phyloP scores from a whole-genome alignment of 371 early-diverging fungal species.

The Mycotypha africana region DNA sequence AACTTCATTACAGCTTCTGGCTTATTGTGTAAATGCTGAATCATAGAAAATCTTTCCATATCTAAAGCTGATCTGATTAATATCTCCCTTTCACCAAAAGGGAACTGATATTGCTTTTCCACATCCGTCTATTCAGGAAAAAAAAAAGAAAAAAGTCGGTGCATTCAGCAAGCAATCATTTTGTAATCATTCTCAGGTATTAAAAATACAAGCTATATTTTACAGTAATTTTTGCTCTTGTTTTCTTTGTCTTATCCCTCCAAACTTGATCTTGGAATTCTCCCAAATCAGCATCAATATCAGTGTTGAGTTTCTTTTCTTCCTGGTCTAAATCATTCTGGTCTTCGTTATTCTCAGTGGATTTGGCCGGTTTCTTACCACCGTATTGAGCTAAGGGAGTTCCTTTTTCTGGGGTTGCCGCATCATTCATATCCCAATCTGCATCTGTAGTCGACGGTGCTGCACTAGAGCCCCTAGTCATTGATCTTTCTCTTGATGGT shows the following conservation, averaged over 20 bases:
- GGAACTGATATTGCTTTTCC: constrained; percentile 46
- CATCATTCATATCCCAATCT: constrained; percentile 3
- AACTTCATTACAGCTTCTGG: constrained; percentile 27
- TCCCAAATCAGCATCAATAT: constrained; percentile 42
- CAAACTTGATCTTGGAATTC: constrained; percentile 55
- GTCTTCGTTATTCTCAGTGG: background rate
- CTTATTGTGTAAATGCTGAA: constrained; percentile 45
- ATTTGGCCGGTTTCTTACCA: constrained; percentile 13
- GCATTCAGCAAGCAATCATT: no score
- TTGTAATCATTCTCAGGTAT: no score
- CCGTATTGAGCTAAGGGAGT: constrained; percentile 14
- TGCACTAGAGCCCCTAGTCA: constrained; percentile 18
- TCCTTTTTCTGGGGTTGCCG: constrained; percentile 4
- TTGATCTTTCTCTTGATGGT: constrained; percentile 15
- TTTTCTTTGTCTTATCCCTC: constrained; percentile 58
- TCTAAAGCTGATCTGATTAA: constrained; percentile 43
- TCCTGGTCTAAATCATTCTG: constrained; percentile 26
- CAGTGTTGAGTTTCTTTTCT: constrained; percentile 38
- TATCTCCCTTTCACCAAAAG: constrained; percentile 51
- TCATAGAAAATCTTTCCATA: constrained; percentile 50
- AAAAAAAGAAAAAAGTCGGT: background rate
- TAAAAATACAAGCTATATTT: no score
- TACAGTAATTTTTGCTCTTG: constrained; percentile 48
- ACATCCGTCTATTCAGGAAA: constrained; percentile 25
- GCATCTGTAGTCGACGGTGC: constrained; percentile 3